Base-by-base conservation (phyloP, 768 basidiomycete species). In the Tylopilus subfusipes region DNA sequence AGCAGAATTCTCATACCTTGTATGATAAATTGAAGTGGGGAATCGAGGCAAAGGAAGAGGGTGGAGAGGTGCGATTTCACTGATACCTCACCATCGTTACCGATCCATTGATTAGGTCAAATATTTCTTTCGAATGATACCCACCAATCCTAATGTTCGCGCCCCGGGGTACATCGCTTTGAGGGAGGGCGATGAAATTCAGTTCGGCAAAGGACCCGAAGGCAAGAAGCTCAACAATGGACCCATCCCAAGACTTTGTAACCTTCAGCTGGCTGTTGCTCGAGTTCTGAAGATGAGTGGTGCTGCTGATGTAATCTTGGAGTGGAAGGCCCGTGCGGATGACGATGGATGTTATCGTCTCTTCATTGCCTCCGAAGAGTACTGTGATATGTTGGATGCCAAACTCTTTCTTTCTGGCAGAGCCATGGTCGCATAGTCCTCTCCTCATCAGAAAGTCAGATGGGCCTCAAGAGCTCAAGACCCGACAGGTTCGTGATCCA, bases 281-380 rank as follows among this genome's bases (percentile, higher is more conserved):
- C 50, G 29, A 16, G 51, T 39, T 45, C 10, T 45, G 36, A 54
- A 5, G 53, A 51, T 54, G 53, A 54, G 53, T 43, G 53, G 49
- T 44, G 53, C 53, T 24, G 53, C 53, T 21, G 53, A 54, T 43
- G n/a, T 54, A 30, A 25, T 38, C 33, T 16, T 36, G 42, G 18
- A 52, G 18, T 53, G 43, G 54, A 53, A 45, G 43, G 42, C 45
- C 33, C 14, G 19, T 7, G 52, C 46, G 10, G 52, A 53, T 39
- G 45, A 49, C 8, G 34, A 34, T n/a, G 47, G 47, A 25, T 36
- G 7, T 19, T n/a, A 36, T 36, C 34, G 7, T 48, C 33, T 19
- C 24, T 36, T 36, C 34, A 13, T 8, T 43, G 25, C 42, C 14
- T 43, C 42, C 8, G 25, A 43, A 16, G 42, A 27, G 7, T 43